Base-by-base conservation (phyloP, 2,329 filamentous ascomycete species). In the Fusarium miscanthi region DNA sequence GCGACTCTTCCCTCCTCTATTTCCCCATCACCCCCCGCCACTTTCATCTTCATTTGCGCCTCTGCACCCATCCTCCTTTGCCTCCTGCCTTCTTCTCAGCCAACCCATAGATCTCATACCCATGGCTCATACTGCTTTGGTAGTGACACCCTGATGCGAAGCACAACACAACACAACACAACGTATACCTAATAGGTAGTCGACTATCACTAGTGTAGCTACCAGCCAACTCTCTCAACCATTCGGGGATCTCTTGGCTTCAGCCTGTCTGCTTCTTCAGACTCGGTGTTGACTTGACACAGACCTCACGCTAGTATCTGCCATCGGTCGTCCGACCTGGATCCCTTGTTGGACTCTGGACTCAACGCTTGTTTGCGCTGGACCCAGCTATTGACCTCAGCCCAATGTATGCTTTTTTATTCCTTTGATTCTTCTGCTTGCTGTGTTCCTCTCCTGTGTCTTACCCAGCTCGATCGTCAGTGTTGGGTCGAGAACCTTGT, bases 271-370 rank as follows among this genome's bases (percentile, higher is more conserved):
- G 48, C 41, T 43, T 27, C n/a, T 46, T 42, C 51, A n/a, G 45
- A 43, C 17, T 48, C 48, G 35, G 53, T 23, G 25, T 27, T 25
- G 14, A 45, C 51, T 73, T 49, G 48, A 49, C 46, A 63, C 49
- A 71, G 23, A 41, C 33, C 46, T 57, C 23, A 38, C 65, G 52
- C 66, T 42, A 65, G 57, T 35, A 73, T 59, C 70, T 69, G 37
- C 33, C 46, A 35, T 40, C 37, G 12, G 48, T 49, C 31, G 40
- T 58, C 46, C 37, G 58, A 33, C 65, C 42, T 45, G 54, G 64
- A 65, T 72, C 59, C 69, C 65, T 73, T 69, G 52, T 33, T 65
- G 31, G 63, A 67, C 42, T n/a, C 35, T 41, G 56, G 19, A 54
- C 58, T 70, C 37, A 27, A 42, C 37, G 19, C 40, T 48, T 46